Evolutionary conservation across 192 early-diverging fungal genomes (phyloP).

Genomic region (Backusella australiensis): DNA sequence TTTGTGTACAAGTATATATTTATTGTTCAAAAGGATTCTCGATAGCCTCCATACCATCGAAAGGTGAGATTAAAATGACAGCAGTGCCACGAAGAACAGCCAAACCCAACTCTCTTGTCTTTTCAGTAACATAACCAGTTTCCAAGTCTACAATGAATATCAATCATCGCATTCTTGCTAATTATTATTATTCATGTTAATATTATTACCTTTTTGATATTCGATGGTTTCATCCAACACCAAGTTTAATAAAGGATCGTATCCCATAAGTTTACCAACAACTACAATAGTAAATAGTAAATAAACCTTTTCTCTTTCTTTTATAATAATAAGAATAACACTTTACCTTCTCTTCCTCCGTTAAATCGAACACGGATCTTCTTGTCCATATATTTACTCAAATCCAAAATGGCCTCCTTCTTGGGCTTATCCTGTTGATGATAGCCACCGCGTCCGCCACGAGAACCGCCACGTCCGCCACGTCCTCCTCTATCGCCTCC

Average conservation of each 20-base stretch:
- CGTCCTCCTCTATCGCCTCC: conserved; percentile 48
- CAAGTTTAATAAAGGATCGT: conserved; percentile 90
- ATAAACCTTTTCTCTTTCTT: background rate
- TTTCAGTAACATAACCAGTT: conserved; percentile 36
- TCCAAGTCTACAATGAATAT: conserved; percentile 16
- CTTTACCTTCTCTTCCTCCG: conserved; percentile 87
- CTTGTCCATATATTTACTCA: conserved; percentile 92
- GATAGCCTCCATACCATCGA: conserved; percentile 88
- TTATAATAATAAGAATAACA: background rate
- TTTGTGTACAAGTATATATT: background rate
- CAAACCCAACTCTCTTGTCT: conserved; percentile 76
- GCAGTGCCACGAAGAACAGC: conserved; percentile 88
- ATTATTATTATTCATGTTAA: background rate
- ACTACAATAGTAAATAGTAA: conserved; percentile 51
- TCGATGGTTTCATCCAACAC: conserved; percentile 94
- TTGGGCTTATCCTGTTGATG: conserved; percentile 64
- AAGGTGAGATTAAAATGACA: conserved; percentile 87
- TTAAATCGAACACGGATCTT: conserved; percentile 90
- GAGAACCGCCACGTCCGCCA: conserved; percentile 50
- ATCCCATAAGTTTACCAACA: conserved; percentile 86
- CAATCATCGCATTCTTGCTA: background rate
- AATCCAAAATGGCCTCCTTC: conserved; percentile 91
- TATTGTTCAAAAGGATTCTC: conserved; percentile 74
- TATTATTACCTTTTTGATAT: conserved; percentile 64
- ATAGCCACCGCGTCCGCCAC: conserved; percentile 47